Evolutionary conservation across 345 rosid genomes (phyloP), one percentile per base, ranked within the genome.

Genomic region (Stellera chamaejasme): DNA sequence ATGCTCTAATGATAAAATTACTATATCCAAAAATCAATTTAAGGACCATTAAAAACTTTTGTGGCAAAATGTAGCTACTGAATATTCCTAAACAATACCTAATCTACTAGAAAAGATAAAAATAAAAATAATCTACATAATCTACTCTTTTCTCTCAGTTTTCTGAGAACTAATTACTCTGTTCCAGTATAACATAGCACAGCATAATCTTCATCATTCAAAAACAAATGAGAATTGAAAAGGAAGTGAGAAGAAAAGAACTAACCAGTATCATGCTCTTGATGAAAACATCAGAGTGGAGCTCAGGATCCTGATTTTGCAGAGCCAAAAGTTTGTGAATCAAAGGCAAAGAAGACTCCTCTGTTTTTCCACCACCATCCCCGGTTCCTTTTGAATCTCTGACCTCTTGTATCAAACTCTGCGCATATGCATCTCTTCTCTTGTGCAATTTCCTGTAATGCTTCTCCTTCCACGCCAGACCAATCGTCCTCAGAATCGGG

Each of bases 181-280:
- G n/a, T n/a, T n/a, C n/a, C n/a, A n/a, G n/a, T n/a, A n/a, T n/a
- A n/a, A n/a, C n/a, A n/a, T n/a, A n/a, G n/a, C n/a, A n/a, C n/a
- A n/a, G n/a, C n/a, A n/a, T n/a, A n/a, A n/a, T n/a, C n/a, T n/a
- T n/a, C n/a, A n/a, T 19, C 23, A 19, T 0, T 19, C 23, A 19
- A 19, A 19, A 19, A 19, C 23, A 19, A 19, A 19, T 19, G 23
- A 19, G 23, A 19, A 19, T 19, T 19, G 23, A 19, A 0, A 19
- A 19, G 23, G 19, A 52, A 50, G 13, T 11, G 4, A 43, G 13
- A 19, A 41, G 36, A 41, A 4, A 28, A n/a, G 3, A 19, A 48
- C 51, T 13, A 43, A 67, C 72, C 59, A 52, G 3, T 8, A 57
- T 41, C 3, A 63, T 41, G 16, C 59, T 57, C 39, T 68, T 68